These are phyloP conservation scores for Cryptococcus sp. DNA, from an alignment of 1,284 basidiomycete species.

Conservation along the genomic window DNA sequence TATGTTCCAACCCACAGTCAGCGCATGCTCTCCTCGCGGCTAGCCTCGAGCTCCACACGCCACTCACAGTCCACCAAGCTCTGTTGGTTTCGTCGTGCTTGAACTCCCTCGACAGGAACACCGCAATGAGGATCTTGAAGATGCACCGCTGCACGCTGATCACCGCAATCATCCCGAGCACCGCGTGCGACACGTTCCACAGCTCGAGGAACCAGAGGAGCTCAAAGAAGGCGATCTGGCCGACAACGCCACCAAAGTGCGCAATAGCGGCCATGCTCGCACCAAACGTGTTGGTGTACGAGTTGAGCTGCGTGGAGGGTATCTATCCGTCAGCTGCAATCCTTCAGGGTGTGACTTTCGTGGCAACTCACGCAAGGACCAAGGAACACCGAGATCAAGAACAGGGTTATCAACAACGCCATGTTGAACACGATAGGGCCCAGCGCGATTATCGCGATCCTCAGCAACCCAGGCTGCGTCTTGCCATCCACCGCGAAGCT, in stretches of 20 bases:
- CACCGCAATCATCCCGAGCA: constrained; percentile 79
- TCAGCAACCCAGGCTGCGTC: constrained; percentile 69
- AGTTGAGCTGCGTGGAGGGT: constrained; percentile 62
- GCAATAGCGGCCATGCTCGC: constrained; percentile 84
- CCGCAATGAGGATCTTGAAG: constrained; percentile 85
- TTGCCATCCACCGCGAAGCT: constrained; percentile 61
- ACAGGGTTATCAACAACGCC: constrained; percentile 75
- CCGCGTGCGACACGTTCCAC: constrained; percentile 88
- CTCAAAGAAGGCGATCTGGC: constrained; percentile 88
- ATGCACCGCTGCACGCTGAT: constrained; percentile 84
- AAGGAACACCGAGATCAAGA: constrained; percentile 86
- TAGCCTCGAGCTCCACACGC: not conserved
- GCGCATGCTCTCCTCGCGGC: not conserved
- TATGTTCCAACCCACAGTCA: constrained; percentile 1
- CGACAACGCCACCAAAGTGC: constrained; percentile 73
- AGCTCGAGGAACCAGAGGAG: constrained; percentile 58
- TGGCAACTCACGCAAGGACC: constrained; percentile 59
- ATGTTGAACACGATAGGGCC: constrained; percentile 97
- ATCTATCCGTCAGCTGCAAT: no score
- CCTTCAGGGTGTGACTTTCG: not conserved
- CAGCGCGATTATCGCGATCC: constrained; percentile 87
- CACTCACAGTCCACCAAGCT: constrained; percentile 80
- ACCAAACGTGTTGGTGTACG: constrained; percentile 78
- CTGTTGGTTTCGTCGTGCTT: constrained; percentile 96
- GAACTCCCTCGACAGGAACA: constrained; percentile 91